A percentile compares a stretch with the other conserved stretches of the same genome.
Conservation (phyloP, 306 rosid genomes). For the Vigna mungo region DNA sequence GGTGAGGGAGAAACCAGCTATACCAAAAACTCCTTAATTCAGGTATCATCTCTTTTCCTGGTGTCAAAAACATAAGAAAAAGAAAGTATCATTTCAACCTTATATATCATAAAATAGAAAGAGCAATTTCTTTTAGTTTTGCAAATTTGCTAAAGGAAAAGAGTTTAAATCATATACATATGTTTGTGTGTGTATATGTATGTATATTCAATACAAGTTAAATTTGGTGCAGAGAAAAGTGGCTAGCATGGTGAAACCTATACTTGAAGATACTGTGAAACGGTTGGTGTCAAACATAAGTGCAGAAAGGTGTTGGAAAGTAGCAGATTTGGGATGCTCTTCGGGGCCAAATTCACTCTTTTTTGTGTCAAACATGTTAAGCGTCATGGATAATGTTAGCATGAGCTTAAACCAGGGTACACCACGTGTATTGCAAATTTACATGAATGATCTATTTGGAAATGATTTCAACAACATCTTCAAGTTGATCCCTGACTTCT, state of each 20-base stretch:
- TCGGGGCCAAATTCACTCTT: background rate
- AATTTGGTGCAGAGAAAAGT: background rate
- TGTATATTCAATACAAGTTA: background rate
- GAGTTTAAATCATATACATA: no score
- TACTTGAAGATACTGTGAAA: conserved; percentile 4
- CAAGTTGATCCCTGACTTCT: conserved; percentile 48
- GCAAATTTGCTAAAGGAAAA: no score
- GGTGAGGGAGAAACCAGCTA: background rate
- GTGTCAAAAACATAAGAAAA: no score
- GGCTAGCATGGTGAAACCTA: background rate
- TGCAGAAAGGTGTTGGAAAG: background rate
- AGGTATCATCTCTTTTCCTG: background rate
- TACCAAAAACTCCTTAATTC: background rate
- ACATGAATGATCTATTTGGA: conserved; percentile 56
- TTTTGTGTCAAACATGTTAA: background rate
- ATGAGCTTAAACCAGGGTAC: background rate
- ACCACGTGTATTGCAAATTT: conserved; percentile 45
- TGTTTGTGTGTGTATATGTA: no score
- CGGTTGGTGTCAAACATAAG: background rate
- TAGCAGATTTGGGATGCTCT: conserved; percentile 8
- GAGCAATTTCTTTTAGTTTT: no score
- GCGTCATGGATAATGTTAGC: background rate
- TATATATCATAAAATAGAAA: no score
- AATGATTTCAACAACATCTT: conserved; percentile 65
- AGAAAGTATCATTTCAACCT: no score